Evolutionary conservation across 2,329 filamentous ascomycete genomes (phyloP).

Genomic region (Pseudogymnoascus sp.): DNA sequence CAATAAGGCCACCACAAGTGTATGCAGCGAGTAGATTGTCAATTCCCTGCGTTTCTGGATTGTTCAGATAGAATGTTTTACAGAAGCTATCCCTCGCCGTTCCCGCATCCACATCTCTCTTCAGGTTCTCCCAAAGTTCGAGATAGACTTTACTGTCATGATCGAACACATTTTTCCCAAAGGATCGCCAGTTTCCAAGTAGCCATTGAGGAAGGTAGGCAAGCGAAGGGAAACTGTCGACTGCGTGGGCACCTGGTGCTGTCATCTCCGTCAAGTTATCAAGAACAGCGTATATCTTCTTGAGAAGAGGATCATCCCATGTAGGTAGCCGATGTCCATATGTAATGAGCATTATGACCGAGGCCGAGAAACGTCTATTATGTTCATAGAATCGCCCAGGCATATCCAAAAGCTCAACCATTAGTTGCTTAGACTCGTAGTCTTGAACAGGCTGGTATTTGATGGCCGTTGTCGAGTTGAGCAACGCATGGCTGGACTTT

Average conservation of each 20-base stretch:
- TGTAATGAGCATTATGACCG: conserved; percentile 14
- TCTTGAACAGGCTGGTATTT: conserved; percentile 38
- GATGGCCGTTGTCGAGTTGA: conserved; percentile 31
- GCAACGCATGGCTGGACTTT: conserved; percentile 32
- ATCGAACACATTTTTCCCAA: conserved; percentile 6
- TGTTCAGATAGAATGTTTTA: conserved; percentile 32
- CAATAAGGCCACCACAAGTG: conserved; percentile 37
- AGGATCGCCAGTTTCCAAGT: neutral
- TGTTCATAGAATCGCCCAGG: conserved; percentile 29
- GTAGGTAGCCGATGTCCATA: conserved; percentile 10
- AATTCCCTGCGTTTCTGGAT: conserved; percentile 30
- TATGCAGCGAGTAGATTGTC: conserved; percentile 31
- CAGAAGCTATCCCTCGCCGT: conserved; percentile 35
- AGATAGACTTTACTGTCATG: conserved; percentile 16
- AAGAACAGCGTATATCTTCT: conserved; percentile 10
- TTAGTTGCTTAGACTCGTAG: conserved; percentile 38
- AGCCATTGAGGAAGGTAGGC: conserved; percentile 23
- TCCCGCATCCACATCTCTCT: conserved; percentile 24
- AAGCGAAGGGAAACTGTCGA: conserved; percentile 29
- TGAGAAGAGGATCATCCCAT: conserved; percentile 7
- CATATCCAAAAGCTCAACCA: conserved; percentile 32
- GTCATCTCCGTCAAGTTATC: conserved; percentile 21
- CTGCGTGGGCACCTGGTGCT: conserved; percentile 32
- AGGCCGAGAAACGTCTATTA: conserved; percentile 11
- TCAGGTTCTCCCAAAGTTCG: conserved; percentile 34